These are phyloP conservation scores for Phytophthora foliorum DNA, from an alignment of 352 stramenopile species.

Conservation along the genomic window DNA sequence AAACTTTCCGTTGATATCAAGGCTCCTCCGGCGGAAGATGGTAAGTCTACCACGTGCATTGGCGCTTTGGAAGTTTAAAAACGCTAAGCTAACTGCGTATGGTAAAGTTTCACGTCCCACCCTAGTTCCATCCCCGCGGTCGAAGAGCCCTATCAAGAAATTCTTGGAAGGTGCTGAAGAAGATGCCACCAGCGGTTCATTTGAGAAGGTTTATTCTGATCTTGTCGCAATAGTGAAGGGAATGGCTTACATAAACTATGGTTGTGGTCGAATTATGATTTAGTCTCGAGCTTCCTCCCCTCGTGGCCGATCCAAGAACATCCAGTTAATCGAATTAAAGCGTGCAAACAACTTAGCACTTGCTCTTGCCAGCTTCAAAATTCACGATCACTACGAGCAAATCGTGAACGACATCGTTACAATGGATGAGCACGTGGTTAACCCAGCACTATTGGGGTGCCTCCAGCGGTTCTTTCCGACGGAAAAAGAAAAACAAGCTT, in stretches of 20 bases:
- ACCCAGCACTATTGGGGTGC: slow-evolving; percentile 67
- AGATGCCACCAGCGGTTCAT: slow-evolving; percentile 39
- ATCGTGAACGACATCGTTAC: slow-evolving; percentile 66
- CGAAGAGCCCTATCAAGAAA: slow-evolving; percentile 43
- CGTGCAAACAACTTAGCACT: slow-evolving; percentile 84
- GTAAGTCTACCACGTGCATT: slow-evolving; percentile 33
- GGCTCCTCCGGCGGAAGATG: slow-evolving; percentile 49
- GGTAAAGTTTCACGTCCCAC: slow-evolving; percentile 54
- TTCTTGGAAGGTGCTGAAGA: slow-evolving; percentile 27
- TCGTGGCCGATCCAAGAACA: slow-evolving; percentile 75
- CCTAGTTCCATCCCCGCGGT: slow-evolving; percentile 63
- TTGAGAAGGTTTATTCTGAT: slow-evolving; percentile 63
- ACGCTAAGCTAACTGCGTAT: slow-evolving; percentile 9
- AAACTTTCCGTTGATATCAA: slow-evolving; percentile 64
- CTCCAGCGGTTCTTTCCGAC: slow-evolving; percentile 85
- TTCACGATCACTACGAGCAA: slow-evolving; percentile 73
- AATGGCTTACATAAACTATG: background rate
- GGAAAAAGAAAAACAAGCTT: slow-evolving; percentile 59
- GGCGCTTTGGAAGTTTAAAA: slow-evolving; percentile 1
- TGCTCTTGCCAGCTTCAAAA: slow-evolving; percentile 82
- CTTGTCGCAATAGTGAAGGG: background rate
- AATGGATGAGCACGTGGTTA: slow-evolving; percentile 70
- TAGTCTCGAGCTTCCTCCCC: slow-evolving; percentile 76
- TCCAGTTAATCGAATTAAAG: slow-evolving; percentile 84
- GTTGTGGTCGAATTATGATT: slow-evolving; percentile 1